Conservation (phyloP, 2,329 filamentous ascomycete species). For the Aspergillus tubingensis region DNA sequence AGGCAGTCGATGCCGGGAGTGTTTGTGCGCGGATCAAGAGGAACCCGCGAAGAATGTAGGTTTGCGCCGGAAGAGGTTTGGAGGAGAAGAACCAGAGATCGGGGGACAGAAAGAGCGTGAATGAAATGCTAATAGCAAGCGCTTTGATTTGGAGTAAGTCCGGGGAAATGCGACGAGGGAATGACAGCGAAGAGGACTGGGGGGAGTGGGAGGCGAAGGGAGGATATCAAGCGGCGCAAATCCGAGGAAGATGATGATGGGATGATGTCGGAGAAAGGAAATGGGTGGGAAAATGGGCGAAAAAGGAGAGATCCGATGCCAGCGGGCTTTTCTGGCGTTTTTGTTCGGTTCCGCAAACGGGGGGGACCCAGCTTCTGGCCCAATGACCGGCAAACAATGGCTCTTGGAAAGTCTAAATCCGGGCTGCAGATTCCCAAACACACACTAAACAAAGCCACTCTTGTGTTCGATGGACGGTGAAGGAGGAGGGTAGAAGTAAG, state of each 20-base stretch:
- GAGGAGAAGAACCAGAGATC: conserved; percentile 22
- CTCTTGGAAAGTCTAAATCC: not conserved
- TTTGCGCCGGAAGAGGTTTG: conserved; percentile 38
- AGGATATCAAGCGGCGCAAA: too few relatives aligned
- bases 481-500: not conserved
- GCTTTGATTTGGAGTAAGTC: conserved; percentile 26
- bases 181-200: conserved; percentile 39
- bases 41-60: conserved; percentile 24
- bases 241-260: conserved; percentile 50
- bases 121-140: conserved; percentile 17
- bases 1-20: conserved; percentile 6
- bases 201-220: not conserved
- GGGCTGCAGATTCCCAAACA: conserved; percentile 1
- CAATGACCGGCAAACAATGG: not conserved
- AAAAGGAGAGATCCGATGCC: conserved; percentile 4
- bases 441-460: not conserved
- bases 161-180: conserved; percentile 34
- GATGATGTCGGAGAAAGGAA: conserved; percentile 16
- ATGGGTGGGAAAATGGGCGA: not conserved
- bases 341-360: conserved; percentile 10
- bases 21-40: conserved; percentile 18
- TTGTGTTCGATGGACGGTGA: not conserved
- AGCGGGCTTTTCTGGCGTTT: not conserved
- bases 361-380: not conserved
- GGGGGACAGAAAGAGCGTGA: conserved; percentile 22